phyloP scores from a whole-genome alignment of 2,329 filamentous ascomycete species.

The Claviceps sp. region DNA sequence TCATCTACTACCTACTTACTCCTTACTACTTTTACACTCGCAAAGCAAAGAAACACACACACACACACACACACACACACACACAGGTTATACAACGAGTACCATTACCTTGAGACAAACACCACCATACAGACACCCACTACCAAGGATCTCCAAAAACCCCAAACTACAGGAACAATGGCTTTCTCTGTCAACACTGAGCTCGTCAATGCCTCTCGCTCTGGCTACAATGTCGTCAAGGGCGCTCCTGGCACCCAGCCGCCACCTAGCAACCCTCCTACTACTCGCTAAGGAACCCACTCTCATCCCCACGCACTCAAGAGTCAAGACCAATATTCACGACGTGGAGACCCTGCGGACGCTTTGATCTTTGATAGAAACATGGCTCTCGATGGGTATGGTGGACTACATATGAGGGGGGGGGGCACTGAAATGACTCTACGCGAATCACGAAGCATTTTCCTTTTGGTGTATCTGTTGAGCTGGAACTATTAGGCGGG shows the following conservation, averaged over 20 bases:
- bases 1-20: too few relatives aligned
- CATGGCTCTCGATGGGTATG: too few relatives aligned
- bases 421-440: too few relatives aligned
- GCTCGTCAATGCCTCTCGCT: constrained; percentile 26
- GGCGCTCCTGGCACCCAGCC: constrained; percentile 12
- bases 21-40: too few relatives aligned
- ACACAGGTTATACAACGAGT: too few relatives aligned
- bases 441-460: constrained; percentile 14
- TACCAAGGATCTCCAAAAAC: background rate
- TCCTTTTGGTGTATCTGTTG: background rate
- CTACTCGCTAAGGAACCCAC: constrained; percentile 10
- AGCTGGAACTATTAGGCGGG: background rate
- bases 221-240: constrained; percentile 29
- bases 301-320: too few relatives aligned
- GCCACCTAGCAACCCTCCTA: constrained; percentile 1
- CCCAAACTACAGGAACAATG: constrained; percentile 1
- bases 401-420: too few relatives aligned
- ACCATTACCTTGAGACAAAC: background rate
- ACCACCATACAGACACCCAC: background rate
- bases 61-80: background rate
- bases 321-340: too few relatives aligned
- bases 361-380: too few relatives aligned
- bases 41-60: too few relatives aligned
- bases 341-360: too few relatives aligned
- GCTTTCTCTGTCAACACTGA: constrained; percentile 13